Base-by-base conservation (phyloP, 495 filamentous ascomycete species). In the Neurospora sp. region DNA sequence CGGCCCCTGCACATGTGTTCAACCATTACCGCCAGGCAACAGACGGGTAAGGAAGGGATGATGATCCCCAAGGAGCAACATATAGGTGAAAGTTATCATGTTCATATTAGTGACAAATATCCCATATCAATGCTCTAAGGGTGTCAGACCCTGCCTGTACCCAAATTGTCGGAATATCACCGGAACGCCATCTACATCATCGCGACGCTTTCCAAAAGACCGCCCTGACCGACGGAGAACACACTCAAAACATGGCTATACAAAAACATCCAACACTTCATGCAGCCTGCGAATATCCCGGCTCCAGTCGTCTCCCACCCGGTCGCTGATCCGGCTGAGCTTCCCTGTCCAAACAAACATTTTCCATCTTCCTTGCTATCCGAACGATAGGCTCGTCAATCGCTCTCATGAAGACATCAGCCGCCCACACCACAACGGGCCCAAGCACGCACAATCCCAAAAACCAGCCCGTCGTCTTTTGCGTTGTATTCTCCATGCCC, bases 351-450 rank as follows among this genome's bases (percentile, higher is more conserved):
- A 81, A 37, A 48, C 78, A 80, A 14, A 69, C 69, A n/a, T 69
- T 80, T 78, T 90, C 88, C 14, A 90, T 71, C 81, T 82, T 87
- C 71, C 85, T 83, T 18, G 87, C 86, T 72, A 90, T 82, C 69
- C 81, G 84, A 5, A 90, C 88, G 62, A 88, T 85, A 12, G 85
- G 87, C n/a, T 83, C 82, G 75, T 91, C 89, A 10, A 91, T 85
- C 4, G 78, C 80, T 2, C 87, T 80, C 86, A 87, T 89, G 74
- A 89, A 89, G 5, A 91, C 59, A 78, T 91, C 88, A 4, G 85
- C 88, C 2, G 82, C 79, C 86, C 87, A 90, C 10, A 91, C 81
- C 1, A 85, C 82, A n/a, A 89, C 69, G 4, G 86, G 84, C 7
- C 85, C 80, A 48, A 87, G 81, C 69, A 90, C 81, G 39, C 79